These are phyloP conservation scores for Colletotrichum tabaci DNA, from an alignment of 2,329 filamentous ascomycete genomes.

Conservation along the genomic window DNA sequence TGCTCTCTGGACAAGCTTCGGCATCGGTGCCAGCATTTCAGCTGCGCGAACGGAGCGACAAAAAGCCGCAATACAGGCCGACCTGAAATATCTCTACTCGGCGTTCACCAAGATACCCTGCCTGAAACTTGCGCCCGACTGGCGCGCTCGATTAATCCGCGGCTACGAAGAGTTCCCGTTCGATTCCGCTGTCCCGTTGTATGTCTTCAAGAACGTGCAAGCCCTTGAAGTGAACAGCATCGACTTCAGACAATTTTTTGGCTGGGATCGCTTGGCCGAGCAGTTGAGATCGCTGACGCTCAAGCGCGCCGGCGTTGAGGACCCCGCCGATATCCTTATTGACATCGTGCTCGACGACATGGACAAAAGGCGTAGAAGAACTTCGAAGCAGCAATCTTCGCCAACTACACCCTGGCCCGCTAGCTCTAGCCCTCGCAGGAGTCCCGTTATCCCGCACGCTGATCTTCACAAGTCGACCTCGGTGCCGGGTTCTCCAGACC, in stretches of 20 bases:
- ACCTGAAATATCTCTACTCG: slow-evolving; percentile 96
- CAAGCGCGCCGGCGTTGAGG: slow-evolving; percentile 89
- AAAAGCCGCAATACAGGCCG: slow-evolving; percentile 86
- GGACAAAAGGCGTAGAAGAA: slow-evolving; percentile 89
- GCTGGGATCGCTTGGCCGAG: slow-evolving; percentile 95
- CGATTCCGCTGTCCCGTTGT: slow-evolving; percentile 95
- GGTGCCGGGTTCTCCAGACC: slow-evolving; percentile 74
- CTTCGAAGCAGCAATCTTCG: slow-evolving; percentile 87
- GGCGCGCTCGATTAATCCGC: slow-evolving; percentile 88
- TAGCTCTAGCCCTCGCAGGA: slow-evolving; percentile 71
- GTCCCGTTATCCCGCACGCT: slow-evolving; percentile 73
- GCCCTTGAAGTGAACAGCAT: slow-evolving; percentile 94
- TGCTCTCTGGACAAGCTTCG: slow-evolving; percentile 90
- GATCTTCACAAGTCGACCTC: slow-evolving; percentile 79
- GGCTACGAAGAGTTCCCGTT: slow-evolving; percentile 99
- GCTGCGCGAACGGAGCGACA: slow-evolving; percentile 89
- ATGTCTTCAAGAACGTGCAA: slow-evolving; percentile 97
- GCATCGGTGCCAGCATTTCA: slow-evolving; percentile 84
- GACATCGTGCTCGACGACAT: slow-evolving; percentile 97
- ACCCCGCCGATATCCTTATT: slow-evolving; percentile 90
- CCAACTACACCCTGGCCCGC: slow-evolving; percentile 80
- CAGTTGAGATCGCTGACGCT: slow-evolving; percentile 91
- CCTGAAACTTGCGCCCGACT: slow-evolving; percentile 90
- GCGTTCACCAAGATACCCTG: slow-evolving; percentile 99
- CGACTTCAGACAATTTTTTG: slow-evolving; percentile 96